These are phyloP conservation scores for Heliosperma pusillum DNA, from an alignment of 148 eudicot genomes.

Conservation along the genomic window DNA sequence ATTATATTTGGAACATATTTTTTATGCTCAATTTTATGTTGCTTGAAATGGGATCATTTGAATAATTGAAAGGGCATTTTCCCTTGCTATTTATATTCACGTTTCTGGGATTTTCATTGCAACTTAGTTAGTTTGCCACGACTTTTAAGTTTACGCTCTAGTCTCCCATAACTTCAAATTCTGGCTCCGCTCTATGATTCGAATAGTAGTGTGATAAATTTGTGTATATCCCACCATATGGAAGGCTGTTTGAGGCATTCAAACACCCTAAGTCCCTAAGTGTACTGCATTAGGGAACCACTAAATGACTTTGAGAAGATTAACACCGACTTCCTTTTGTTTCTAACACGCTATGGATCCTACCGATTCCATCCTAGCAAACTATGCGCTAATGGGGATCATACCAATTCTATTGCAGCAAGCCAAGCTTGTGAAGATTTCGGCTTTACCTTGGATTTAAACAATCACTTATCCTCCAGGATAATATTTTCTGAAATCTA, in stretches of 20 bases:
- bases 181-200: too few species aligned
- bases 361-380: neutral
- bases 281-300: neutral
- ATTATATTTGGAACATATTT: neutral
- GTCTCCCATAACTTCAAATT: too few species aligned
- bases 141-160: too few species aligned
- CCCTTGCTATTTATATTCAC: too few species aligned
- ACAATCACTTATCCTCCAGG: neutral
- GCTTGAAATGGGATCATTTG: neutral
- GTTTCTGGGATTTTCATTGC: neutral
- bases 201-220: too few species aligned
- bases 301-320: neutral
- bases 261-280: neutral
- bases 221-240: too few species aligned
- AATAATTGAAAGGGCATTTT: neutral
- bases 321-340: too few species aligned
- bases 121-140: neutral
- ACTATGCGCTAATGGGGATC: neutral
- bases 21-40: neutral
- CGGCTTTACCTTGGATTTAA: neutral
- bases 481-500: neutral
- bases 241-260: too few species aligned
- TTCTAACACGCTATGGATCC: neutral
- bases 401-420: neutral
- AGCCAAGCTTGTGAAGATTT: neutral